Base-by-base conservation (phyloP, 106 monocot species). In the Dactylorhiza incarnata region DNA sequence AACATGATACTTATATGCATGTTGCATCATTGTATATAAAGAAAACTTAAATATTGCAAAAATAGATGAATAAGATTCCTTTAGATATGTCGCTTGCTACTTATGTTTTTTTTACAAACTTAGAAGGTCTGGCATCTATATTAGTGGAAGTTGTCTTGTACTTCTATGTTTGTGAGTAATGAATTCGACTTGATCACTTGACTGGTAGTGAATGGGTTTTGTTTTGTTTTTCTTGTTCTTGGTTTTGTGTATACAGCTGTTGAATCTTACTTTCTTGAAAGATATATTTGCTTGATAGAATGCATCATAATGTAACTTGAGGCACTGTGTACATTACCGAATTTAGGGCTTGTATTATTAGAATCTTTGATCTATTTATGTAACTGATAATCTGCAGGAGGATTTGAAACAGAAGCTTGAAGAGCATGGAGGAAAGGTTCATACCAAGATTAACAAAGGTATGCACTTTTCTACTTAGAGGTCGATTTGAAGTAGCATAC, bases 401-500 rank as follows among this genome's bases (percentile, higher is more conserved):
- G 83, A 81, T 68, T 88, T 81, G 89, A 94, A 85, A 66, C 73
- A 43, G 48, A 91, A 83, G 81, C 81, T 99, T 83, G 76, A 86
- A 66, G 81, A 74, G 48, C 78, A 78, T 82, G 99, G 99, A 68
- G 89, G 54, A 26, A 83, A 80, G 56, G 72, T 94, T 77, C 88
- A 86, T 84, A 20, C 81, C 17, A 94, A 88, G 51, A 68, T 99
- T 15, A 85, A 83, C 46, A 94, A 92, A 82, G 99, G 99, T 79
- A 77, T 71, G 61, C 4, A 19, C 20, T 45, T 55, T 58, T 23
- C 75, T 45, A 45, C 29, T 68, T 23, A 52, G 26, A 37, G n/a
- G 43, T 1, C 9, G 47, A 50, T 70, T 48, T 49, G 6, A 59
- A 63, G 26, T 25, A 65, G 26, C 26, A 11, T 65, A 11, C 9